Evolutionary conservation across 2,329 filamentous ascomycete genomes (phyloP).

Genomic region (Monosporascus ibericus): DNA sequence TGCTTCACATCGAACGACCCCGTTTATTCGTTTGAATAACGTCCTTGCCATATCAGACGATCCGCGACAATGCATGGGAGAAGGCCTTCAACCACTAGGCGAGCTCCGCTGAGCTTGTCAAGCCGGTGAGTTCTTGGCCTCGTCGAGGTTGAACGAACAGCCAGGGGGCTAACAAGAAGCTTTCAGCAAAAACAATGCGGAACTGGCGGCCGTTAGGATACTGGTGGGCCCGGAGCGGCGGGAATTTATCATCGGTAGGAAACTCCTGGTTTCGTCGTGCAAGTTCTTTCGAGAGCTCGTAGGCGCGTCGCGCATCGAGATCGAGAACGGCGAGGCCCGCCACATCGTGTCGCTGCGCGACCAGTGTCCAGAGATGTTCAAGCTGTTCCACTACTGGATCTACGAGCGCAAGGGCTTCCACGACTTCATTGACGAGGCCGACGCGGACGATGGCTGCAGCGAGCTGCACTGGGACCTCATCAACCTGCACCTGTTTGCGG

Average conservation of each 20-base stretch:
- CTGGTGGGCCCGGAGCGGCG: constrained; percentile 22
- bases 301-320: constrained; percentile 17
- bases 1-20: neutral
- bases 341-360: constrained; percentile 23
- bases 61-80: neutral
- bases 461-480: constrained; percentile 51
- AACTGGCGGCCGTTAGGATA: constrained; percentile 22
- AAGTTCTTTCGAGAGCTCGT: constrained; percentile 22
- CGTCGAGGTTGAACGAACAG: neutral
- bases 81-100: neutral
- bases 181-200: constrained; percentile 7
- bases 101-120: constrained; percentile 7
- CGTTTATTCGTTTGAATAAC: neutral
- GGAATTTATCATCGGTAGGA: constrained; percentile 24
- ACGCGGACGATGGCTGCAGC: constrained; percentile 20
- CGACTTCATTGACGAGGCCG: constrained; percentile 21
- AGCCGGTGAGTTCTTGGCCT: constrained; percentile 14
- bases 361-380: constrained; percentile 27
- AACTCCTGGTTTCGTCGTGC: constrained; percentile 21
- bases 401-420: constrained; percentile 20
- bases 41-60: neutral
- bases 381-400: constrained; percentile 29
- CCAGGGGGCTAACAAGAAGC: neutral
- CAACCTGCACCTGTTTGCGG: constrained; percentile 51
- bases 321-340: constrained; percentile 15